A percentile compares a stretch with the other conserved stretches of the same genome.
Conservation (phyloP, 805 yeast species). For the Ascoidea rubescens region DNA sequence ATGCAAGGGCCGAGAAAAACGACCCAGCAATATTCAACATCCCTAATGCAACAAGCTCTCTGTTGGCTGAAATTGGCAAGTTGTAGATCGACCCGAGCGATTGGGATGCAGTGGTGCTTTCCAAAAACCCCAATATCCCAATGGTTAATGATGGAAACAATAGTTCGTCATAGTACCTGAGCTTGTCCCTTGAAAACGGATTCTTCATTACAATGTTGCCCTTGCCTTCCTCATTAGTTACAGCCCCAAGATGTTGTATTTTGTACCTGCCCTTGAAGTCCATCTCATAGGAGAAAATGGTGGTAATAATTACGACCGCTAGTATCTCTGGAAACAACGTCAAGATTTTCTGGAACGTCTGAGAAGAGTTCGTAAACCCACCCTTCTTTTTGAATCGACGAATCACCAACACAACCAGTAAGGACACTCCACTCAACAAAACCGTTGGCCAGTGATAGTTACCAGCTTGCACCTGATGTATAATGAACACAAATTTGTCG, state of each 20-base stretch:
- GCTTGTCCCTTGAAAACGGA: slow-evolving; percentile 39
- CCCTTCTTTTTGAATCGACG: slow-evolving; percentile 26
- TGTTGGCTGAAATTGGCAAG: slow-evolving; percentile 63
- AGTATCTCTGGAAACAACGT: slow-evolving; percentile 78
- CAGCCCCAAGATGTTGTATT: slow-evolving; percentile 57
- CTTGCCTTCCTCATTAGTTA: slow-evolving; percentile 25
- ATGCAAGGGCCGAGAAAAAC: slow-evolving; percentile 51
- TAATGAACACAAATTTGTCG: slow-evolving; percentile 49
- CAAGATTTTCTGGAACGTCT: slow-evolving; percentile 23
- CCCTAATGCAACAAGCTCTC: slow-evolving; percentile 88
- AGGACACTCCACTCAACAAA: slow-evolving; percentile 39
- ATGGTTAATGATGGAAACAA: slow-evolving; percentile 21
- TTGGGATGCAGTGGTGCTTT: slow-evolving; percentile 86
- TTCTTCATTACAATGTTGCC: slow-evolving; percentile 30
- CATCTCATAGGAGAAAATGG: slow-evolving; percentile 32
- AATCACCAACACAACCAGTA: slow-evolving; percentile 28
- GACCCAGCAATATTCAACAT: slow-evolving; percentile 53
- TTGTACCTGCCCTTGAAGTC: slow-evolving; percentile 39
- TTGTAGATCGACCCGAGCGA: slow-evolving; percentile 67
- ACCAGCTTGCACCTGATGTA: slow-evolving; percentile 24
- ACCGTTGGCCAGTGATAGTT: slow-evolving; percentile 48
- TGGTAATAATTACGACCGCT: slow-evolving; percentile 49
- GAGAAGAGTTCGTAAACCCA: slow-evolving; percentile 5
- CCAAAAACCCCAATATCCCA: slow-evolving; percentile 83
- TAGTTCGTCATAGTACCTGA: not conserved